A percentile compares a stretch with the other conserved stretches of the same genome.
Evolutionary conservation across 2,329 filamentous ascomycete genomes (phyloP).

Genomic region (Colletotrichum simmondsii): DNA sequence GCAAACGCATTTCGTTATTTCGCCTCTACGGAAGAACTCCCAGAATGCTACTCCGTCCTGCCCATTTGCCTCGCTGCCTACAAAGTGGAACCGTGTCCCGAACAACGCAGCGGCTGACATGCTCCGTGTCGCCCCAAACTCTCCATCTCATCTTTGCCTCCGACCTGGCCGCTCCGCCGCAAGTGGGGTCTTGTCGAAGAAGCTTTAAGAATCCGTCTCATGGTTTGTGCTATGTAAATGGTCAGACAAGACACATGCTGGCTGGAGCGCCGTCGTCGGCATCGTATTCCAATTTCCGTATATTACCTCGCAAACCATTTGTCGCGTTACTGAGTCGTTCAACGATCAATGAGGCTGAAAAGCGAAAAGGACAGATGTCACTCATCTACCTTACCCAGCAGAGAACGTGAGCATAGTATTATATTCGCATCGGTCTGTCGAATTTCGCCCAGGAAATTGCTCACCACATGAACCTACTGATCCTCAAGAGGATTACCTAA

Average conservation of each 20-base stretch:
- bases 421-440: background rate
- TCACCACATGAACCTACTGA: background rate
- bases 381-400: too few species aligned
- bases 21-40: background rate
- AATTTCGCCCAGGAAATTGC: background rate
- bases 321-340: background rate
- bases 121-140: constrained; percentile 27
- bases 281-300: background rate
- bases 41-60: background rate
- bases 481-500: background rate
- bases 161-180: background rate
- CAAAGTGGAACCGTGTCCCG: constrained; percentile 26
- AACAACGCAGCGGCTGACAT: constrained; percentile 23
- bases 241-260: background rate
- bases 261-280: background rate
- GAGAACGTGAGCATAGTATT: background rate
- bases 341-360: background rate
- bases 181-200: background rate
- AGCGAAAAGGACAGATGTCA: background rate
- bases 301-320: background rate
- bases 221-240: background rate
- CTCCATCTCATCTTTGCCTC: background rate
- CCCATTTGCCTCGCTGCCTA: constrained; percentile 6
- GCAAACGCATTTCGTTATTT: background rate
- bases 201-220: background rate